A percentile compares a stretch with the other conserved stretches of the same genome.
These are phyloP conservation scores for Aciculoconidium aculeatum DNA, from an alignment of 805 yeast genomes.

Conservation along the genomic window DNA sequence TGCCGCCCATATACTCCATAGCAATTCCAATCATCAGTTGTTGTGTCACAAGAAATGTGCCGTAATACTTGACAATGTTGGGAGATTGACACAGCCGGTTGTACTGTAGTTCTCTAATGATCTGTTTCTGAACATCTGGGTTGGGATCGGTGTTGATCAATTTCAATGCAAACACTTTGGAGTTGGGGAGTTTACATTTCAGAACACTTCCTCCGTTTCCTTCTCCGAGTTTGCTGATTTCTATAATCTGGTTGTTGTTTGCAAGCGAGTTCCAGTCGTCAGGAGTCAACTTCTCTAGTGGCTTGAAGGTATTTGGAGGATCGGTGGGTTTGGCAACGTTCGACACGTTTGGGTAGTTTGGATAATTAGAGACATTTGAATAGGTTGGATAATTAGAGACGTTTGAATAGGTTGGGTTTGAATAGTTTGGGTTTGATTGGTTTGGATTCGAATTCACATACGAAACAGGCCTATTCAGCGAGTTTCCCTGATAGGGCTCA, in stretches of 20 bases:
- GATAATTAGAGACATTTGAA: too few species aligned
- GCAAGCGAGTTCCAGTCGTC: slow-evolving; percentile 69
- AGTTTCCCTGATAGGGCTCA: too few species aligned
- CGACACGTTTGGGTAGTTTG: too few species aligned
- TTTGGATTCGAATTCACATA: too few species aligned
- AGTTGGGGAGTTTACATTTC: slow-evolving; percentile 55
- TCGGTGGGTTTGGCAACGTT: too few species aligned
- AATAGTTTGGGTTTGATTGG: too few species aligned
- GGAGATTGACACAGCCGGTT: slow-evolving; percentile 78
- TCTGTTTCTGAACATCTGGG: slow-evolving; percentile 85
- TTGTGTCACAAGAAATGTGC: slow-evolving; percentile 76
- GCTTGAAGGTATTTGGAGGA: slow-evolving; percentile 5
- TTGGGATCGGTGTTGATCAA: slow-evolving; percentile 70
- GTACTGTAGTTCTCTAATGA: slow-evolving; percentile 84
- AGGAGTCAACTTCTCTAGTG: slow-evolving; percentile 54
- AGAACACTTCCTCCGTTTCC: slow-evolving; percentile 92
- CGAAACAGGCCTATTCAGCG: too few species aligned
- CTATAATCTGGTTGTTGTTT: slow-evolving; percentile 54
- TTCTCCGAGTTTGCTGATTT: slow-evolving; percentile 76
- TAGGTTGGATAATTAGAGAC: too few species aligned
- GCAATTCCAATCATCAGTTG: slow-evolving; percentile 84
- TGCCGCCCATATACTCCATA: slow-evolving; percentile 97
- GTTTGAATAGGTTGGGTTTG: too few species aligned
- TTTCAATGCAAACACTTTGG: slow-evolving; percentile 75
- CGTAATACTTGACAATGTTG: slow-evolving; percentile 86